Evolutionary conservation across 441 rosid species (phyloP).

Genomic region (Raphanus hybrid): DNA sequence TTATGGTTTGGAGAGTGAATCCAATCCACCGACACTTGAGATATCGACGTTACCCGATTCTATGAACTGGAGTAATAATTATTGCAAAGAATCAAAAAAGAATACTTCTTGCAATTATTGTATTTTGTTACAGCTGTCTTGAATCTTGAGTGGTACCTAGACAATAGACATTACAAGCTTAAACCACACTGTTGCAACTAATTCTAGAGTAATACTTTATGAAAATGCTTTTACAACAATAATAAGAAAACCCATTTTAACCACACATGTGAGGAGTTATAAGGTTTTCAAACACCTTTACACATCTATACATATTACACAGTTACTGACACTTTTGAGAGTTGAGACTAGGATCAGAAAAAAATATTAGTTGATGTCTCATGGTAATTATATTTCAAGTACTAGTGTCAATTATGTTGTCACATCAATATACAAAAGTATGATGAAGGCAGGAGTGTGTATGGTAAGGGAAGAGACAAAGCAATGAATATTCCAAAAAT

Average conservation of each 20-base stretch:
- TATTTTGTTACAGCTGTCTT: conserved; percentile 34
- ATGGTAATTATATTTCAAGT: conserved; percentile 4
- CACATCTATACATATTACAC: neutral
- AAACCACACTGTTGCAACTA: neutral
- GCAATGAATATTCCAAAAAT: conserved; percentile 27
- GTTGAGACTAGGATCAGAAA: neutral
- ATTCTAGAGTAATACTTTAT: neutral
- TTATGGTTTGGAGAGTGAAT: conserved; percentile 23
- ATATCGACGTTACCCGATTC: conserved; percentile 7
- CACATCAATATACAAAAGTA: neutral
- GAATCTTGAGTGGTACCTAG: conserved; percentile 20
- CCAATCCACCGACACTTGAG: conserved; percentile 39
- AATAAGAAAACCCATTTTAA: neutral
- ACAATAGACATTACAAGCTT: conserved; percentile 21
- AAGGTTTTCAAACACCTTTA: neutral
- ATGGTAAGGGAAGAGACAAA: conserved; percentile 17
- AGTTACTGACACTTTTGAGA: conserved; percentile 1
- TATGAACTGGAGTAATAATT: neutral
- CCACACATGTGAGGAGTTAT: neutral
- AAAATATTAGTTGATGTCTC: neutral
- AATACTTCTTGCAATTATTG: neutral
- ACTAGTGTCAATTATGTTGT: neutral
- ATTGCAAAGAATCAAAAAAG: neutral
- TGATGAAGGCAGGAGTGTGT: neutral
- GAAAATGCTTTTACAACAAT: neutral